Conservation (phyloP, 1,284 basidiomycete species). For the Fomitopsis palustris region DNA sequence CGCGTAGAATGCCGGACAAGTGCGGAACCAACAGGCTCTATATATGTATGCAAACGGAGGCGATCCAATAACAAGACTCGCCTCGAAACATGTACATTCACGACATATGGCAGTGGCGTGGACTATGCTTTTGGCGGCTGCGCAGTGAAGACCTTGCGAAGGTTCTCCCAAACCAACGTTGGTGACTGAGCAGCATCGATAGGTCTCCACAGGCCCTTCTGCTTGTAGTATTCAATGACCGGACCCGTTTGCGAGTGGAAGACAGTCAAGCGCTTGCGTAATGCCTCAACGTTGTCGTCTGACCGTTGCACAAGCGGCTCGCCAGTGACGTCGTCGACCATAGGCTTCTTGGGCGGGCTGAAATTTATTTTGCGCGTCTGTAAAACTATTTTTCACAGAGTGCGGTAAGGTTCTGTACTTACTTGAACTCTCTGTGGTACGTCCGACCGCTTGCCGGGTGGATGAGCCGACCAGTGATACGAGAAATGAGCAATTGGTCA, state of each 20-base stretch:
- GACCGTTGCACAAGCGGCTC: constrained; percentile 93
- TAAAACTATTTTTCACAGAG: background rate
- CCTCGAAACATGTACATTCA: background rate
- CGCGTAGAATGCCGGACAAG: background rate
- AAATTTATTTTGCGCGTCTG: constrained; percentile 6
- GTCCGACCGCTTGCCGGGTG: constrained; percentile 87
- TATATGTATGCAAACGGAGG: background rate
- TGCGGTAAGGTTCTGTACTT: constrained; percentile 32
- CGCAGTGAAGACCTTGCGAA: constrained; percentile 57
- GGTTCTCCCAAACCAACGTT: constrained; percentile 85
- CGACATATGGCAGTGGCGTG: background rate
- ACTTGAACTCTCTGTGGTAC: constrained; percentile 97
- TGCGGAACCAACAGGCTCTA: background rate
- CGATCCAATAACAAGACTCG: background rate
- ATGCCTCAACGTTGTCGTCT: constrained; percentile 91
- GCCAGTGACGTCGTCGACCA: constrained; percentile 92
- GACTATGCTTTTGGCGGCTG: constrained; percentile 20
- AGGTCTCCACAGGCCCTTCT: constrained; percentile 83
- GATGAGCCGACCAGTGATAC: constrained; percentile 95
- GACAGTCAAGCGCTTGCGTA: constrained; percentile 82
- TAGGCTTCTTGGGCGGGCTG: constrained; percentile 95
- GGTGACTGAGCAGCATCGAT: constrained; percentile 95
- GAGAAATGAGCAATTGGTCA: constrained; percentile 93
- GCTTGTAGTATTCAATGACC: constrained; percentile 96
- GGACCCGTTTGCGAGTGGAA: constrained; percentile 95